Conservation (phyloP, 139 green algal genomes). For the Tetratostichococcus sp. region DNA sequence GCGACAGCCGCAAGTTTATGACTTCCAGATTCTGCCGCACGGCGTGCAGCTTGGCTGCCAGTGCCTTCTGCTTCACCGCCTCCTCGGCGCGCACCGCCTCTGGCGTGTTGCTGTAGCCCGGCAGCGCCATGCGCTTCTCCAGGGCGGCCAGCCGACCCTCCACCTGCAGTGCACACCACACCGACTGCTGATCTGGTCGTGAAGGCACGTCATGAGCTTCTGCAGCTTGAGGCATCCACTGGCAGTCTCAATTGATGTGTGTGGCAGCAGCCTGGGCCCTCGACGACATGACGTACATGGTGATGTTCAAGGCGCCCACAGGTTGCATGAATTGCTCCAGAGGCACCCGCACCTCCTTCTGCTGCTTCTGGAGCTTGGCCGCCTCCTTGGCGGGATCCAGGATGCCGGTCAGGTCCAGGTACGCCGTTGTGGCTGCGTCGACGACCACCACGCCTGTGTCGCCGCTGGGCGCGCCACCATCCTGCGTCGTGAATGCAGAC, state of each 20-base stretch:
- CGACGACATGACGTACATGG: slow-evolving; percentile 1
- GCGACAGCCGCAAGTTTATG: slow-evolving; percentile 18
- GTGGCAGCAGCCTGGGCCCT: slow-evolving; percentile 58
- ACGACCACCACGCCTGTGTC: slow-evolving; percentile 82
- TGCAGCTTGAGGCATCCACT: background rate
- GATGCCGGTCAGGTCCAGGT: slow-evolving; percentile 68
- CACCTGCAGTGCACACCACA: background rate
- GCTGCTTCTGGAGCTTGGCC: slow-evolving; percentile 85
- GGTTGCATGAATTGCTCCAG: too few species aligned
- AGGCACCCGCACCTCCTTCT: slow-evolving; percentile 34
- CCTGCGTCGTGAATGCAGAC: slow-evolving; percentile 20
- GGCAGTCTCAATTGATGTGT: slow-evolving; percentile 57
- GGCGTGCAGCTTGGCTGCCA: slow-evolving; percentile 52
- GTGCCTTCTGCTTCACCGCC: slow-evolving; percentile 38
- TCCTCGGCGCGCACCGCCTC: slow-evolving; percentile 54
- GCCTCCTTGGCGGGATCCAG: slow-evolving; percentile 88
- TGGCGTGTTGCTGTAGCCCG: slow-evolving; percentile 72
- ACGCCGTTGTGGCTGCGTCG: slow-evolving; percentile 66
- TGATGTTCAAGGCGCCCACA: too few species aligned
- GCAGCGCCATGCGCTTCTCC: slow-evolving; percentile 44
- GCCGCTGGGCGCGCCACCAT: slow-evolving; percentile 31
- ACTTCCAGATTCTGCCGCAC: slow-evolving; percentile 32
- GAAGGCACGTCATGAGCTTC: background rate
- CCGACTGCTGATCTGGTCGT: background rate
- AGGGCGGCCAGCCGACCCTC: slow-evolving; percentile 35